Evolutionary conservation across 179 eudicot genomes (phyloP).

Genomic region (Spergularia azorica): DNA sequence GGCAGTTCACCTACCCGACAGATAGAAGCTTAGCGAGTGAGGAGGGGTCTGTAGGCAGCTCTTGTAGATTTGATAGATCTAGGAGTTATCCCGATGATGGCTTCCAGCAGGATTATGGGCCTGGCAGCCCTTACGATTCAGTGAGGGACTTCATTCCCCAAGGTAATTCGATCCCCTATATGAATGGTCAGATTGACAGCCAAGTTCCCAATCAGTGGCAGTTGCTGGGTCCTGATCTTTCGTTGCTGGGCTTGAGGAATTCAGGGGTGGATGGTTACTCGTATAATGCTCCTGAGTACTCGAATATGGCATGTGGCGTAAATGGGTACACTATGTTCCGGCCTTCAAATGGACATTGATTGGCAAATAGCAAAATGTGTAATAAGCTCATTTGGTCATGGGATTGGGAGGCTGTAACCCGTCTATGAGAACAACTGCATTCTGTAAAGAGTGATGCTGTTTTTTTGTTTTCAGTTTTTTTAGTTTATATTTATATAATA

Average conservation of each 20-base stretch:
- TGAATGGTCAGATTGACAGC: slow-evolving; percentile 63
- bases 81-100: slow-evolving; percentile 57
- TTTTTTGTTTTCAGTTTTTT: slow-evolving; percentile 26
- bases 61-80: slow-evolving; percentile 66
- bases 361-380: slow-evolving; percentile 22
- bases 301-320: slow-evolving; percentile 51
- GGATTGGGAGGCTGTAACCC: slow-evolving; percentile 54
- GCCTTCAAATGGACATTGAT: slow-evolving; percentile 77
- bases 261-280: slow-evolving; percentile 51
- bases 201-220: slow-evolving; percentile 58
- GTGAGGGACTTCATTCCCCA: slow-evolving; percentile 53
- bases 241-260: slow-evolving; percentile 44
- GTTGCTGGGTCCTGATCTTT: slow-evolving; percentile 52
- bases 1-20: slow-evolving; percentile 52
- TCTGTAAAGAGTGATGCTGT: slow-evolving; percentile 24
- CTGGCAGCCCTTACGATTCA: slow-evolving; percentile 43
- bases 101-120: slow-evolving; percentile 51
- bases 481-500: slow-evolving; percentile 20
- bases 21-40: slow-evolving; percentile 47
- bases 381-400: slow-evolving; percentile 39
- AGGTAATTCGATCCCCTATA: slow-evolving; percentile 39
- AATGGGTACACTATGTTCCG: slow-evolving; percentile 64
- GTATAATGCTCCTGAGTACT: slow-evolving; percentile 52
- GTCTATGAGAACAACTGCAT: slow-evolving; percentile 32
- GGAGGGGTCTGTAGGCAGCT: slow-evolving; percentile 41